Percentiles rank a stretch among this genome's conserved stretches.
Evolutionary conservation across 345 rosid genomes (phyloP).

Genomic region (Pistacia atlantica): DNA sequence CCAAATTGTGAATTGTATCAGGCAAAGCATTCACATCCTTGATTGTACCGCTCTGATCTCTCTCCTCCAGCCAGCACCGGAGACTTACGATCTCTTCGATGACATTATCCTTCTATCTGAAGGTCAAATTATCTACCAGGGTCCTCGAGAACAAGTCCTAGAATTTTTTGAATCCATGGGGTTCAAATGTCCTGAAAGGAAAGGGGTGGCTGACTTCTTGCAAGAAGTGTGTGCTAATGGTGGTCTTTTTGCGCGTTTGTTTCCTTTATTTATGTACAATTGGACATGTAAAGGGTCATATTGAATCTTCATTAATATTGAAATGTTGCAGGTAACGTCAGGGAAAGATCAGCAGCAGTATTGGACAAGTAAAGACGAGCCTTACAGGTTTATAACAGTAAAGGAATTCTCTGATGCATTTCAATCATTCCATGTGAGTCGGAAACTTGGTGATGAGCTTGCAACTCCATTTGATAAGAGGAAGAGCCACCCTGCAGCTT

Average conservation of each 20-base stretch:
- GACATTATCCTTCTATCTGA: conserved; percentile 32
- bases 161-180: neutral
- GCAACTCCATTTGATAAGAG: conserved; percentile 45
- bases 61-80: conserved; percentile 53
- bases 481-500: conserved; percentile 63
- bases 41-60: conserved; percentile 44
- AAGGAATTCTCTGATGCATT: conserved; percentile 57
- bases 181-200: neutral
- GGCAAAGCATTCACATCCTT: conserved; percentile 33
- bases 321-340: conserved; percentile 60
- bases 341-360: conserved; percentile 74
- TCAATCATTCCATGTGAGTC: conserved; percentile 41
- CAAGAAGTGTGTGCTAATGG: neutral
- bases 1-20: conserved; percentile 54
- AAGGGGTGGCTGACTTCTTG: neutral
- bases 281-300: neutral
- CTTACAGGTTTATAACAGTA: conserved; percentile 50
- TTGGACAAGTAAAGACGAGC: conserved; percentile 48
- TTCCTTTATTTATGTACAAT: neutral
- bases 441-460: conserved; percentile 40
- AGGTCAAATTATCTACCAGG: conserved; percentile 31
- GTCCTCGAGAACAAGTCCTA: neutral
- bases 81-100: conserved; percentile 37
- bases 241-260: neutral
- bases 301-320: neutral